A percentile compares a stretch with the other conserved stretches of the same genome.
These are phyloP conservation scores for Mycena polygramma DNA, from an alignment of 768 basidiomycete species.

Conservation along the genomic window DNA sequence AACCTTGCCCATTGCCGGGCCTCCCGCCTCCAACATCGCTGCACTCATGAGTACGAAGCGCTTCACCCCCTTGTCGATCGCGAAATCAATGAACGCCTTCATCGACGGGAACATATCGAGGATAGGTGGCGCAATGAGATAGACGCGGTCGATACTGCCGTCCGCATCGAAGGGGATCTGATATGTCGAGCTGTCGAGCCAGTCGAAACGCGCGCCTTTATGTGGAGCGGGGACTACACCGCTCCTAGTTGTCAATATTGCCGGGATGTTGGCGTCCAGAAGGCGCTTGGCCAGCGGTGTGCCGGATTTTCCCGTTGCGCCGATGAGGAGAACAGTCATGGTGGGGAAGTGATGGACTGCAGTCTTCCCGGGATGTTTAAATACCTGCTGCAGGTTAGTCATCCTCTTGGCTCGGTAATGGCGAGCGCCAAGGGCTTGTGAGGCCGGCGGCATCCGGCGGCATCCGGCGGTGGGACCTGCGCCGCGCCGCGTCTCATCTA, in stretches of 20 bases:
- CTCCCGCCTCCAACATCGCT: constrained; percentile 39
- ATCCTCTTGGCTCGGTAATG: too few species aligned
- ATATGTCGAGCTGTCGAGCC: constrained; percentile 49
- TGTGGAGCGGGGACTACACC: constrained; percentile 41
- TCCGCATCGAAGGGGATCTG: constrained; percentile 46
- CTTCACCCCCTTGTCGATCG: constrained; percentile 47
- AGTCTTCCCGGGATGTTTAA: too few species aligned
- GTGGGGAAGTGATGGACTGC: too few species aligned
- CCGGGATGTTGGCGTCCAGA: constrained; percentile 37
- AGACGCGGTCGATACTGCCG: constrained; percentile 44
- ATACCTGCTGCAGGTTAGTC: too few species aligned
- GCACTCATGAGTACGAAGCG: constrained; percentile 50
- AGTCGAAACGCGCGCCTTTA: constrained; percentile 49
- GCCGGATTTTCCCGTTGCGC: constrained; percentile 51
- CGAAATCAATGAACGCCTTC: constrained; percentile 49
- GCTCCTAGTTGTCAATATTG: constrained; percentile 47
- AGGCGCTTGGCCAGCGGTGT: constrained; percentile 43
- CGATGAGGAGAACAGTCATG: constrained; percentile 50
- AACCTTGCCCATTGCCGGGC: constrained; percentile 42
- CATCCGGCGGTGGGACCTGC: too few species aligned
- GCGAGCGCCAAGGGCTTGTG: too few species aligned
- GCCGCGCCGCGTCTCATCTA: too few species aligned
- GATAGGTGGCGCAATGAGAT: constrained; percentile 44
- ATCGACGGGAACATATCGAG: constrained; percentile 36
- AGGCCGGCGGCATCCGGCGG: too few species aligned